phyloP scores from a whole-genome alignment of 768 basidiomycete species.

The Thelephora ganbajun region DNA sequence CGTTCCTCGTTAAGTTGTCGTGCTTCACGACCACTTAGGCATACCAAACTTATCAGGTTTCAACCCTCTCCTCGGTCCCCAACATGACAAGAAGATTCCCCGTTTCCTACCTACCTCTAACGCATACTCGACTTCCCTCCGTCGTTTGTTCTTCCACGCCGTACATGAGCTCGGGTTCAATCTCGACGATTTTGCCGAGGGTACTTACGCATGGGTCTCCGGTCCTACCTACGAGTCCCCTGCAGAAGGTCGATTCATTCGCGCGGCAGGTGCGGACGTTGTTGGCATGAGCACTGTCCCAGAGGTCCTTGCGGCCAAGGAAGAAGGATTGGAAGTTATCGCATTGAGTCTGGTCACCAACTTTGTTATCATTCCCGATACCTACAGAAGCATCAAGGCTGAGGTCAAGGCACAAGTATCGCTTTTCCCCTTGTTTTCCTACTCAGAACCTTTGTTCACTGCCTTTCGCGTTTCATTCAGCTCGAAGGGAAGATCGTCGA shows the following conservation, averaged over 20 bases:
- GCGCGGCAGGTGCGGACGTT: constrained; percentile 69
- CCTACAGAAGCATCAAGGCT: constrained; percentile 52
- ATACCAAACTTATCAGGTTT: constrained; percentile 63
- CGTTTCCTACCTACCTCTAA: constrained; percentile 80
- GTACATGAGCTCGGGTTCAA: constrained; percentile 45
- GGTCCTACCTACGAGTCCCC: constrained; percentile 87
- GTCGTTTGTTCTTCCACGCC: constrained; percentile 61
- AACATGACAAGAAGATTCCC: constrained; percentile 38
- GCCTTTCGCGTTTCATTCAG: constrained; percentile 21
- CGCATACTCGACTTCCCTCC: constrained; percentile 61
- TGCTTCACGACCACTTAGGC: constrained; percentile 74
- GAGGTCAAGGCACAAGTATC: constrained; percentile 67
- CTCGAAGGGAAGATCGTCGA: constrained; percentile 42
- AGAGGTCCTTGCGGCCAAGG: constrained; percentile 69
- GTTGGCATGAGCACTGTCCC: constrained; percentile 92
- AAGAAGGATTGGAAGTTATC: constrained; percentile 62
- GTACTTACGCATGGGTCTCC: constrained; percentile 81
- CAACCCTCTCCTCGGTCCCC: constrained; percentile 71
- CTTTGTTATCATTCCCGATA: constrained; percentile 59
- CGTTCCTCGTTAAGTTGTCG: constrained; percentile 43
- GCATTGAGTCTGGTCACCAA: constrained; percentile 83
- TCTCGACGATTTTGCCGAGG: constrained; percentile 53
- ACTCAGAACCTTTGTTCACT: not conserved
- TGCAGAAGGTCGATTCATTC: constrained; percentile 71
- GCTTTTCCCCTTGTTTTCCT: not conserved